Conservation (phyloP, 768 basidiomycete genomes). For the Tylopilus subfusipes region DNA sequence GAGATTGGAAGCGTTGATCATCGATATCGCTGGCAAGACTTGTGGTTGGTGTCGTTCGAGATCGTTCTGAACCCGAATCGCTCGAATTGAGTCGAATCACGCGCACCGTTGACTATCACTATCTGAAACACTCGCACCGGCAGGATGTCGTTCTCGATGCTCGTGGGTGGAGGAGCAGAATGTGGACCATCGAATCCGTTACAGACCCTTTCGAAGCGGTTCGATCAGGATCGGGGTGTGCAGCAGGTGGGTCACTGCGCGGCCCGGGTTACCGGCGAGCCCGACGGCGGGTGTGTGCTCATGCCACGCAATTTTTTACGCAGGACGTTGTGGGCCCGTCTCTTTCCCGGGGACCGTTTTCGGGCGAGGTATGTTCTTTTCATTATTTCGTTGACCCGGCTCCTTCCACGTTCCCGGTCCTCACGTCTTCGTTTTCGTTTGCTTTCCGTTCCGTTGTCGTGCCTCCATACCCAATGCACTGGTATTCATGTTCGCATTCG, state of each 20-base stretch:
- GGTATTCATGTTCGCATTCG: not conserved
- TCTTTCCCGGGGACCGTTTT: slow-evolving; percentile 39
- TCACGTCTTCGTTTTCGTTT: not conserved
- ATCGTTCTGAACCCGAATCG: not conserved
- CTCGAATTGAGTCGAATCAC: not conserved
- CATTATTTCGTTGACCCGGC: too few species aligned
- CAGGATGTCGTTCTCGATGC: slow-evolving; percentile 75
- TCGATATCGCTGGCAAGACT: not conserved
- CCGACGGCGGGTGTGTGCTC: not conserved
- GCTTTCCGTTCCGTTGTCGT: not conserved
- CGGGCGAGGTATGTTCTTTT: slow-evolving; percentile 60
- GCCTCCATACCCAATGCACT: not conserved
- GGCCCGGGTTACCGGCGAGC: slow-evolving; percentile 6
- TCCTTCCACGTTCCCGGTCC: too few species aligned
- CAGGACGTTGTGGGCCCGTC: slow-evolving; percentile 70
- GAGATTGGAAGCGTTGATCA: too few species aligned
- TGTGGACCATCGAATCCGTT: slow-evolving; percentile 86
- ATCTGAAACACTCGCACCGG: not conserved
- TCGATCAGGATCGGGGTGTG: slow-evolving; percentile 73
- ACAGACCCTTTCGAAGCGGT: slow-evolving; percentile 72
- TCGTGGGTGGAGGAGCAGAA: slow-evolving; percentile 61
- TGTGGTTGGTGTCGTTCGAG: not conserved
- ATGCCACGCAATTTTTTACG: not conserved
- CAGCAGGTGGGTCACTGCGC: slow-evolving; percentile 56
- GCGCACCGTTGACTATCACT: not conserved